Percentiles rank a stretch among this genome's conserved stretches.
phyloP scores from a whole-genome alignment of 257 asterid genomes.

The Lycium barbarum region DNA sequence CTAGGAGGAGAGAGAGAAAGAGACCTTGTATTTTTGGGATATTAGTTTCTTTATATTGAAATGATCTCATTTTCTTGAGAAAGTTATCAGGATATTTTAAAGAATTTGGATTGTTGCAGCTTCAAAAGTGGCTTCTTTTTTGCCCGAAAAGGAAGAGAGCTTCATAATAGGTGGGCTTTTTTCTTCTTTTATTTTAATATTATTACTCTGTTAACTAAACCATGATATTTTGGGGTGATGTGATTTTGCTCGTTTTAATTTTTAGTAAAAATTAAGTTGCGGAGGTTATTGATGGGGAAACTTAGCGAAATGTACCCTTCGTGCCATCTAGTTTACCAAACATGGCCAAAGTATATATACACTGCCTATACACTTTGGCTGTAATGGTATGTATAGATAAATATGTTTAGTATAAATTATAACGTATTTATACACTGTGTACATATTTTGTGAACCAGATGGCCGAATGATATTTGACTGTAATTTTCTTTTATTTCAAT shows the following conservation, averaged over 20 bases:
- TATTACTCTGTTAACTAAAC: not conserved
- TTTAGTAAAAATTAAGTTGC: not conserved
- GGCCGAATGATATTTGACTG: no score
- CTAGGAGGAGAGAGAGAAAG: slow-evolving; percentile 17
- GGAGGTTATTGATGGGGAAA: not conserved
- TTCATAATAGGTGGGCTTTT: slow-evolving; percentile 42
- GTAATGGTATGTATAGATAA: no score
- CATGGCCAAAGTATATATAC: no score
- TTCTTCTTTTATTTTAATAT: not conserved
- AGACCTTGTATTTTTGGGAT: slow-evolving; percentile 39
- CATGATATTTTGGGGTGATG: not conserved
- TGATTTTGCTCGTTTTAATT: not conserved
- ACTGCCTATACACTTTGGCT: no score
- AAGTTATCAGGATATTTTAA: slow-evolving; percentile 51
- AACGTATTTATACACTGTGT: no score
- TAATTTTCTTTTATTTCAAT: not conserved
- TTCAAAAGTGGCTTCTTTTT: slow-evolving; percentile 38
- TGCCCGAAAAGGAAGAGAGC: slow-evolving; percentile 34
- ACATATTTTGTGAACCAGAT: no score
- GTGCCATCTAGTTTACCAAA: no score
- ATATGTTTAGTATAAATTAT: no score
- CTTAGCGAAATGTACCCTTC: no score
- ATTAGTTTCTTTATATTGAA: slow-evolving; percentile 38
- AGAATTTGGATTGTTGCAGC: slow-evolving; percentile 39
- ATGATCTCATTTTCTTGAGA: slow-evolving; percentile 41